Conservation (phyloP, 2,329 filamentous ascomycete genomes). For the Aschersonia sp. region DNA sequence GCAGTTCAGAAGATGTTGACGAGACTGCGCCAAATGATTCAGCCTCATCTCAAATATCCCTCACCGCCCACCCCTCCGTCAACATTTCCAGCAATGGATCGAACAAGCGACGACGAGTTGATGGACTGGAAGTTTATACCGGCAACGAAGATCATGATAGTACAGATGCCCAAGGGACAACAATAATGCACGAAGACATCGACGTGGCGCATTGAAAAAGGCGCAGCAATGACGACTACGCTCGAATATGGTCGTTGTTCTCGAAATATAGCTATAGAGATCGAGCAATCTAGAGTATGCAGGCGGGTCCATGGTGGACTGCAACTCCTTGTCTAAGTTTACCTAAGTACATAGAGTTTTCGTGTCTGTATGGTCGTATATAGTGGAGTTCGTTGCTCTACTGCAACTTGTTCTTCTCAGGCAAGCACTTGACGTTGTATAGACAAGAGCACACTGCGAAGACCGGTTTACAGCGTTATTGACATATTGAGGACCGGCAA, state of each 20-base stretch:
- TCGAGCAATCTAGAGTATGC: not conserved
- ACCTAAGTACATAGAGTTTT: no score
- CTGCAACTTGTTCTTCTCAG: no score
- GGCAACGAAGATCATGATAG: slow-evolving; percentile 30
- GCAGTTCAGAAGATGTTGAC: not conserved
- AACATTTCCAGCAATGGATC: slow-evolving; percentile 35
- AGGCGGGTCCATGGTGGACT: no score
- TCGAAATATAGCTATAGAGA: not conserved
- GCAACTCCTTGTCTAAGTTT: no score
- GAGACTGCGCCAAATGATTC: not conserved
- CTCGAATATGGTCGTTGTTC: no score
- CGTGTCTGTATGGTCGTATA: no score
- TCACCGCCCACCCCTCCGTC: slow-evolving; percentile 26
- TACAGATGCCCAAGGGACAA: slow-evolving; percentile 41
- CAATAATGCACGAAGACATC: slow-evolving; percentile 33
- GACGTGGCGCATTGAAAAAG: not conserved
- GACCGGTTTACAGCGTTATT: no score
- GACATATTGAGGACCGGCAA: no score
- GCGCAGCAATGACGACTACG: no score
- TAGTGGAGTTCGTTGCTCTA: no score
- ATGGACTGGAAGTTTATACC: slow-evolving; percentile 35
- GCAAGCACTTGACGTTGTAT: no score
- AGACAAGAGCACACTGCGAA: no score
- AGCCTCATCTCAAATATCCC: slow-evolving; percentile 6
- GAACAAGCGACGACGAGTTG: slow-evolving; percentile 42